Conservation (phyloP, 106 monocot species). For the Dendrobium huoshanense region DNA sequence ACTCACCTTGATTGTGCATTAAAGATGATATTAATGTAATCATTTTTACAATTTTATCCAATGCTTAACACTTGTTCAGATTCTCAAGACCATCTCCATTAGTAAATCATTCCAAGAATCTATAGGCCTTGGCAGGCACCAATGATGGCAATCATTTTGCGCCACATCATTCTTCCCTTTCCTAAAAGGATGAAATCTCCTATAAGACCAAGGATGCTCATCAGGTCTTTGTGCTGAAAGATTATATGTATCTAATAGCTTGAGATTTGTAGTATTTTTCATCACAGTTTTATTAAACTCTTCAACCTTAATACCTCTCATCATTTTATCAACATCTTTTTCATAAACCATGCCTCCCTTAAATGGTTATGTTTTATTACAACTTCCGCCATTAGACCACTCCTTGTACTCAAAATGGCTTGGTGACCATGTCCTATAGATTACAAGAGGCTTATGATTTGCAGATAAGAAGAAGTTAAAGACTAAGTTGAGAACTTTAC, state of each 20-base stretch:
- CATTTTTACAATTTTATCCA: too few relatives aligned
- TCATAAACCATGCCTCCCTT: conserved; percentile 53
- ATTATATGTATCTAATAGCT: conserved; percentile 13
- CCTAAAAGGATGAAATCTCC: conserved; percentile 46
- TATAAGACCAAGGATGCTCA: conserved; percentile 83
- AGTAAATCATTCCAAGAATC: conserved; percentile 55
- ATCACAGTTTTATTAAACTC: conserved; percentile 22
- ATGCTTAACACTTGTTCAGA: too few relatives aligned
- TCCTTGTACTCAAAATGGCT: conserved; percentile 16
- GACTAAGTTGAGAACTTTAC: conserved; percentile 26
- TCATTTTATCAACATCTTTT: conserved; percentile 46
- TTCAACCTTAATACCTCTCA: neutral
- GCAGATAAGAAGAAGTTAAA: conserved; percentile 25
- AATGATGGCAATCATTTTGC: conserved; percentile 85
- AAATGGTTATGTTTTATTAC: conserved; percentile 62
- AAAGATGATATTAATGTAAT: too few relatives aligned
- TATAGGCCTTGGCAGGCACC: conserved; percentile 81
- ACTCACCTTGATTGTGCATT: too few relatives aligned
- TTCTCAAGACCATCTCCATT: too few relatives aligned
- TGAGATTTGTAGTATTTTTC: conserved; percentile 69
- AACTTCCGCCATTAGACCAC: conserved; percentile 41
- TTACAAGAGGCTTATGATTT: conserved; percentile 26
- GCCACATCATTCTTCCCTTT: conserved; percentile 30
- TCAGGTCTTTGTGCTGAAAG: conserved; percentile 33
- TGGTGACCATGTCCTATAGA: conserved; percentile 35